Conservation (phyloP, 2,329 filamentous ascomycete species). For the Balansia obtecta region DNA sequence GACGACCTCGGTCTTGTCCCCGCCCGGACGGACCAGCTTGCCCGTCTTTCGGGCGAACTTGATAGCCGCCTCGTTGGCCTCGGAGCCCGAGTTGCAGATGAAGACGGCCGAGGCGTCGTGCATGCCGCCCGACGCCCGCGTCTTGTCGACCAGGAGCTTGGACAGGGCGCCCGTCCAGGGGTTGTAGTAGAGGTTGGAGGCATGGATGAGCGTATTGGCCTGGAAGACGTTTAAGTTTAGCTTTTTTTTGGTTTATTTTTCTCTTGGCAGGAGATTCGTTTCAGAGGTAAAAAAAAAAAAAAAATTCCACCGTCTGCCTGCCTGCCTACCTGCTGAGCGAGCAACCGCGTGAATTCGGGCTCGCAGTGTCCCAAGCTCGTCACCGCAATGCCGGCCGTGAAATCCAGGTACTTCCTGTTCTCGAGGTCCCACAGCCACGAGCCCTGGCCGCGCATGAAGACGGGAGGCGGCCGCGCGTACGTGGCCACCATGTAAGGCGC, state of each 20-base stretch:
- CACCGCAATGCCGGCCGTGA: conserved; percentile 93
- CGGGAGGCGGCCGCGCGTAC: conserved; percentile 78
- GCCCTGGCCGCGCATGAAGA: conserved; percentile 81
- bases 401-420: conserved; percentile 80
- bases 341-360: conserved; percentile 58
- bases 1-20: conserved; percentile 70
- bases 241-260: too few species aligned
- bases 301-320: too few species aligned
- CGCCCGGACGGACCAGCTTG: conserved; percentile 58
- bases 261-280: too few species aligned
- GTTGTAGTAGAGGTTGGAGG: conserved; percentile 95
- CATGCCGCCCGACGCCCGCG: conserved; percentile 69
- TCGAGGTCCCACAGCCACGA: conserved; percentile 86
- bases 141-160: conserved; percentile 72
- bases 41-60: conserved; percentile 93
- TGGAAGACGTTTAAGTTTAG: conserved; percentile 37
- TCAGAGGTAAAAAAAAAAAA: too few species aligned
- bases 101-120: conserved; percentile 70
- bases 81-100: conserved; percentile 89
- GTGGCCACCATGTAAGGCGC: conserved; percentile 90
- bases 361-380: conserved; percentile 89
- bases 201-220: conserved; percentile 71
- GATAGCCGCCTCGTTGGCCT: conserved; percentile 95
- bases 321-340: conserved; percentile 58
- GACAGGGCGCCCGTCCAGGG: conserved; percentile 87